A percentile compares a stretch with the other conserved stretches of the same genome.
Conservation (phyloP, 2,329 filamentous ascomycete genomes). For the Pseudocercospora pini-densiflorae region DNA sequence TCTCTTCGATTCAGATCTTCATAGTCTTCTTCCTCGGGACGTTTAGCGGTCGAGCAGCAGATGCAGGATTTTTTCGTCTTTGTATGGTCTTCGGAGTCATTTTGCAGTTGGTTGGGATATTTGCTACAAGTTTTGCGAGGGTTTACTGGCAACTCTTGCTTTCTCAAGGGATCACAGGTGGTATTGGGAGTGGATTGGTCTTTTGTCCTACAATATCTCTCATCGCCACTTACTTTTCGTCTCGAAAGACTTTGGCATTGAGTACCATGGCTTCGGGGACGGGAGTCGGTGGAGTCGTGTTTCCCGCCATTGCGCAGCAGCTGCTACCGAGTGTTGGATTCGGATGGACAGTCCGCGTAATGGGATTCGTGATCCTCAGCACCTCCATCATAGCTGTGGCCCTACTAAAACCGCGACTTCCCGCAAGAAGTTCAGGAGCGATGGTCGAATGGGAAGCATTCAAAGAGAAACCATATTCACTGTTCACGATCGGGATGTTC, state of each 20-base stretch:
- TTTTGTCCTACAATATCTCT: constrained; percentile 68
- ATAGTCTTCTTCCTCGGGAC: constrained; percentile 47
- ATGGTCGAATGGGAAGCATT: constrained; percentile 45
- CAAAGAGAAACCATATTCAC: constrained; percentile 39
- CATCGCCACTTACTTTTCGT: constrained; percentile 67
- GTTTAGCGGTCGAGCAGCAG: constrained; percentile 44
- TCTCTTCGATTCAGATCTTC: constrained; percentile 52
- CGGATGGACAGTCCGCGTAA: constrained; percentile 56
- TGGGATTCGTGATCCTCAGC: constrained; percentile 50
- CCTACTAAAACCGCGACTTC: constrained; percentile 14
- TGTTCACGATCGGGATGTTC: constrained; percentile 10
- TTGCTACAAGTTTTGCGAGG: neutral
- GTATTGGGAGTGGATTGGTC: constrained; percentile 53
- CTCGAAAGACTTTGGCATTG: constrained; percentile 59
- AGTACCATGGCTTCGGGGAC: constrained; percentile 62
- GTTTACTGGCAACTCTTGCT: constrained; percentile 50
- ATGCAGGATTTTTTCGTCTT: constrained; percentile 40
- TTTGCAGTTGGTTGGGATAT: constrained; percentile 9
- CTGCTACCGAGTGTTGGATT: constrained; percentile 43
- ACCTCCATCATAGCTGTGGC: neutral
- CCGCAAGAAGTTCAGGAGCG: constrained; percentile 36
- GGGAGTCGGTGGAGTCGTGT: constrained; percentile 27
- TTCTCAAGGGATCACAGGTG: constrained; percentile 55
- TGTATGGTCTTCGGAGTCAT: neutral
- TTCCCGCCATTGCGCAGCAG: neutral